A percentile compares a stretch with the other conserved stretches of the same genome.
Conservation (phyloP, 345 rosid genomes). For the Excoecaria agallocha region DNA sequence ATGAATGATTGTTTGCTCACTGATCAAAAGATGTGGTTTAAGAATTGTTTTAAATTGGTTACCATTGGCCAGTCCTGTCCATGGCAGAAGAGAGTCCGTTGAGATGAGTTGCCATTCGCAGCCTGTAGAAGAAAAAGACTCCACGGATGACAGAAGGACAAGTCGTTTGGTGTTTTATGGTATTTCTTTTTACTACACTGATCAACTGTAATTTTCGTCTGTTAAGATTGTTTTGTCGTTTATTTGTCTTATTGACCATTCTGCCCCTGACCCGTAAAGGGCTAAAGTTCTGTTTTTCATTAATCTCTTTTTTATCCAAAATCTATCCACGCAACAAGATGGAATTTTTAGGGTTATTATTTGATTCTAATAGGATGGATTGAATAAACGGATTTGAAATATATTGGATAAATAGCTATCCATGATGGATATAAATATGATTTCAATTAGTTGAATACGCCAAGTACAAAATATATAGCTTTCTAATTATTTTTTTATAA, state of each 20-base stretch:
- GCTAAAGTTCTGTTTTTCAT: too few species aligned
- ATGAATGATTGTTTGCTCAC: neutral
- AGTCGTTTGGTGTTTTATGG: neutral
- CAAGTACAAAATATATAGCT: too few species aligned
- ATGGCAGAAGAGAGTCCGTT: conserved; percentile 52
- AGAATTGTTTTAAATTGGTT: neutral
- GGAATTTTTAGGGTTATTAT: too few species aligned
- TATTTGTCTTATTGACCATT: conserved; percentile 14
- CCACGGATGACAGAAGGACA: neutral
- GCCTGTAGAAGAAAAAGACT: neutral
- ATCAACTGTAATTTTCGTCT: neutral
- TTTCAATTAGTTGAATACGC: too few species aligned
- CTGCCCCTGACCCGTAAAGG: conserved; percentile 1
- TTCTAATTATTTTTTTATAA: too few species aligned
- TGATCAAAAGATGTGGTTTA: neutral
- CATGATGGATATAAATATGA: too few species aligned
- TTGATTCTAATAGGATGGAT: too few species aligned
- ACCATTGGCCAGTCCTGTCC: conserved; percentile 96
- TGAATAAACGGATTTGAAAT: too few species aligned
- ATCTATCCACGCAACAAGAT: too few species aligned
- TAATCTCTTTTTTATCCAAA: too few species aligned
- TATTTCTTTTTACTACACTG: neutral
- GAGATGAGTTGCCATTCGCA: conserved; percentile 39
- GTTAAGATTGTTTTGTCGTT: neutral
- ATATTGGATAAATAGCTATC: too few species aligned